Base-by-base conservation (phyloP, 176 grass and related monocot genomes). In the Typha latifolia region DNA sequence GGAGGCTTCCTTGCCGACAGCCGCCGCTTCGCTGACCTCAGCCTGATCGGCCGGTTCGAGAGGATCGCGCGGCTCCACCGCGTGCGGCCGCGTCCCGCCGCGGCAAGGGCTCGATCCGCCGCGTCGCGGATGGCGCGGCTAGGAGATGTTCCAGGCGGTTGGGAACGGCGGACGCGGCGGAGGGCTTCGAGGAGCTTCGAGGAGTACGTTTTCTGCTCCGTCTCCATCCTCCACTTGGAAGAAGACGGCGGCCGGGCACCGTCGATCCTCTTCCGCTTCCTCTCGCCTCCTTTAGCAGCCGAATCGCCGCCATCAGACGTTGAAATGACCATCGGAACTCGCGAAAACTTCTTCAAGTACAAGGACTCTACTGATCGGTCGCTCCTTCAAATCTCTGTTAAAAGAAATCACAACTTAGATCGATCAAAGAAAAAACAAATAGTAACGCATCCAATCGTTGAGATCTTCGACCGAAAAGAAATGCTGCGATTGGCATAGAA, bases 61-160 rank as follows among this genome's bases (percentile, higher is more conserved):
- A 97, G 89, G 70, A 92, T 90, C 16, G 94, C 78, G 72, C 88
- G 93, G 78, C 93, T 97, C 93, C 93, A 97, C n/a, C 86, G 81
- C 14, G 78, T 78, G 1, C 93, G 72, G 11, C 93, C 93, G 4
- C 83, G 88, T 12, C 85, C 88, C 3, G 88, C 76, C 26, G 66
- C 77, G 0, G 93, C 93, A 1, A 96, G 87, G 10, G 69, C 88
- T 24, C 88, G 85, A 76, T 97, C 88, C 0, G 93, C 93, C 5
- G 82, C 93, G 72, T 90, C 81, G 57, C 93, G 88, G 37, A 97
- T 18, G n/a, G 53, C 53, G 1, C 53, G 18, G 53, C n/a, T 11
- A 12, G 18, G 18, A 0, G 18, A 11, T 0, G 53, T n/a, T 1
- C 6, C 14, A 12, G 53, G 18, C n/a, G 53, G 18, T 6, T 22